Evolutionary conservation across 805 yeast species (phyloP), one percentile per base, ranked within the genome.

Genomic region (Lachancea lanzarotensis): DNA sequence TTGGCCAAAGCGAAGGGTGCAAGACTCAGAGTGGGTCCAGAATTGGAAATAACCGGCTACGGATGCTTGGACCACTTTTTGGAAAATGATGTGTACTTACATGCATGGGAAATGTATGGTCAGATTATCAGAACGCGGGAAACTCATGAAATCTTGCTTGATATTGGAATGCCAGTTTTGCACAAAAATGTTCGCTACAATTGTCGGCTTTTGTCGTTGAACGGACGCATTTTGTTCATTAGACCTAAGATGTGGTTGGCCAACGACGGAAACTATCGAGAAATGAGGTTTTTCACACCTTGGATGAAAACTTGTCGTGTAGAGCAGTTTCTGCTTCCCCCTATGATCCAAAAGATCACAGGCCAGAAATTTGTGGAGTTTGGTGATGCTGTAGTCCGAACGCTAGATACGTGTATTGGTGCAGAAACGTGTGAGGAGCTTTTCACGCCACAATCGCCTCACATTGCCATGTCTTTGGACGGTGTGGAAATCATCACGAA

Each of bases 401-500:
- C 96, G 1, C 61, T 79, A 47, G 97, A 90, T 56, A 88, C 98
- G 0, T 81, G 84, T 36, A 73, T 93, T 45, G 99, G 99, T n/a
- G 87, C 91, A 37, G 99, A 93, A 66, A 95, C 99, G 0, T 93
- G 99, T 65, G 99, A 93, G 63, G 99, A 93, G 65, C 71, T 93
- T 46, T 93, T 93, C 65, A 93, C 99, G 0, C 98, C 99, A 1
- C 83, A 87, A 52, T 81, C 96, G 3, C 98, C 99, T 2, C 96
- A 91, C 64, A 85, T 93, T 45, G 79, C 79, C 16, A 81, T 91
- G 87, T 78, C 96, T 0, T 69, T 93, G 29, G 97, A 89, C 63
- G 99, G 99, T 35, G 95, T 91, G n/a, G 99, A 93, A 65, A 90
- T 93, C 56, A 75, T 93, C 60, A 89, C 97, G 35, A 93, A 93